Evolutionary conservation across 306 rosid species (phyloP).

Genomic region (Glycyrrhiza uralensis): DNA sequence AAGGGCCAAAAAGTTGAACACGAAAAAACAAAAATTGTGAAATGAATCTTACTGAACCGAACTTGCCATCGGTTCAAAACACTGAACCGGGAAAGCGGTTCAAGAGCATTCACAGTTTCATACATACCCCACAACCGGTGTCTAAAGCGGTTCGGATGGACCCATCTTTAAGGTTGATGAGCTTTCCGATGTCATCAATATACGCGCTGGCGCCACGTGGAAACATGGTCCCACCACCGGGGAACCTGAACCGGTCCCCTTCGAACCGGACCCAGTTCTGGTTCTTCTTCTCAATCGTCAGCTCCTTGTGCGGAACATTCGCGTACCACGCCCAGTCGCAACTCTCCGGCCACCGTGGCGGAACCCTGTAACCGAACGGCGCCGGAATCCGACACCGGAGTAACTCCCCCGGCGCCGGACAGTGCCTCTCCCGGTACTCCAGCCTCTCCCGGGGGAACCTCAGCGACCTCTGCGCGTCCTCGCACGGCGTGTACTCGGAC

Average conservation of each 20-base stretch:
- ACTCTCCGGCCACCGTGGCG: constrained; percentile 92
- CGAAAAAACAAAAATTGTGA: background rate
- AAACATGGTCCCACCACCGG: constrained; percentile 98
- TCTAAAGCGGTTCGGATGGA: constrained; percentile 88
- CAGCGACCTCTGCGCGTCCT: constrained; percentile 69
- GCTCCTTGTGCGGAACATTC: constrained; percentile 83
- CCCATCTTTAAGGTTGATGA: constrained; percentile 71
- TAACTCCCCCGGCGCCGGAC: constrained; percentile 54
- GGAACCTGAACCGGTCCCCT: constrained; percentile 66
- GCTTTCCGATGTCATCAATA: constrained; percentile 66
- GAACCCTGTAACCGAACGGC: constrained; percentile 55
- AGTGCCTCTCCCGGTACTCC: constrained; percentile 77
- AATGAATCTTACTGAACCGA: background rate
- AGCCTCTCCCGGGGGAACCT: constrained; percentile 49
- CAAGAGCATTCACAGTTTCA: background rate
- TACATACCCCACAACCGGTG: constrained; percentile 91
- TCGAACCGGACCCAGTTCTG: constrained; percentile 91
- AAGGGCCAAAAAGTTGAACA: background rate
- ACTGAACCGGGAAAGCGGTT: background rate
- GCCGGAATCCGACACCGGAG: constrained; percentile 71
- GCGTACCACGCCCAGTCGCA: constrained; percentile 76
- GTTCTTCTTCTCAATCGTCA: constrained; percentile 82
- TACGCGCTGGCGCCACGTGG: constrained; percentile 79
- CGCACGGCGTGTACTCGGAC: constrained; percentile 84
- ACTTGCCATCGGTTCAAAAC: background rate